phyloP scores from a whole-genome alignment of 495 filamentous ascomycete genomes.

The Achaetomiella virescens region DNA sequence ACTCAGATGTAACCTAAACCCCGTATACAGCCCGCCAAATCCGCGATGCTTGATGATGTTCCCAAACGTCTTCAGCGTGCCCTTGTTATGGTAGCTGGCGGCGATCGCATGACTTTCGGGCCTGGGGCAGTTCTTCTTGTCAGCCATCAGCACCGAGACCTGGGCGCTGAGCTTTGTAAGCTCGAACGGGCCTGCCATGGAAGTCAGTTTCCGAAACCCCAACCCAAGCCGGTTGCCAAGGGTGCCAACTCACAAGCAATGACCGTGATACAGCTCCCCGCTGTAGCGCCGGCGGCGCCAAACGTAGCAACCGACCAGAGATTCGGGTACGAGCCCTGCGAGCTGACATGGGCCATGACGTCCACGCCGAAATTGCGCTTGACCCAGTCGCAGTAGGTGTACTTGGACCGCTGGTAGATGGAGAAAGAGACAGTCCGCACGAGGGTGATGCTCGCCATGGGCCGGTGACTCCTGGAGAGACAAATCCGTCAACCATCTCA shows the following conservation, averaged over 20 bases:
- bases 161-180: constrained; percentile 89
- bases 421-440: constrained; percentile 92
- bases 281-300: constrained; percentile 67
- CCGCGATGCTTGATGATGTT: constrained; percentile 77
- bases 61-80: constrained; percentile 70
- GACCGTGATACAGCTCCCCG: constrained; percentile 72
- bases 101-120: constrained; percentile 51
- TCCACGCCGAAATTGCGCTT: constrained; percentile 58
- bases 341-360: constrained; percentile 65
- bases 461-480: constrained; percentile 60
- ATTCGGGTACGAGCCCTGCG: constrained; percentile 61
- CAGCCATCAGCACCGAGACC: constrained; percentile 76
- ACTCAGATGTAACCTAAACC: constrained; percentile 77
- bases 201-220: background rate
- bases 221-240: background rate
- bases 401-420: constrained; percentile 81
- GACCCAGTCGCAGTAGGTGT: constrained; percentile 63
- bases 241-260: constrained; percentile 73
- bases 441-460: constrained; percentile 78
- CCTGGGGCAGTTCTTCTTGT: constrained; percentile 50
- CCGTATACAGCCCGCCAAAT: constrained; percentile 74
- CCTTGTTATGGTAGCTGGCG: constrained; percentile 69
- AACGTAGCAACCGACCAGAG: constrained; percentile 66
- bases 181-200: constrained; percentile 72
- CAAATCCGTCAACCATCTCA: too few relatives aligned